Evolutionary conservation across 352 stramenopile species (phyloP), one percentile per base, ranked within the genome.

Genomic region (Globisporangium polare): DNA sequence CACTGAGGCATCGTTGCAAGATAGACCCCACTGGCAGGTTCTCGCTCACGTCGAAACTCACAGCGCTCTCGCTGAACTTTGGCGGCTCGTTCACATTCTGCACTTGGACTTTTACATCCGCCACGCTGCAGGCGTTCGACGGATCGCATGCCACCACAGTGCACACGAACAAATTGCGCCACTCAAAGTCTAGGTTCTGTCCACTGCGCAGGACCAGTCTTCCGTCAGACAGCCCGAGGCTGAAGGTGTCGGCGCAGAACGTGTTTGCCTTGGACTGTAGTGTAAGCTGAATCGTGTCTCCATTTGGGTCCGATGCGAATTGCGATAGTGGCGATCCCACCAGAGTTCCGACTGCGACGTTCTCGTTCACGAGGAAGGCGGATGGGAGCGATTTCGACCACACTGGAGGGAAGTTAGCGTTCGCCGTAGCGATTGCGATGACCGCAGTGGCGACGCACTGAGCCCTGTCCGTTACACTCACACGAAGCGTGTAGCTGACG

Each of bases 1-100:
- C 79, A 37, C 56, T 64, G 10, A 89, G 49, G 51, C 79, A 89
- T 1, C 78, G 71, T 8, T 73, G 51, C 20, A 68, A 60, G 0
- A 42, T 52, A 1, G 58, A 43, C 2, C 52, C 53, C 1, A 52
- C 15, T 6, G 51, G 58, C 27, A 67, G 35, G 31, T 83, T 82
- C 59, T 88, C 78, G 20, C 52, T 29, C 27, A 86, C 68, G 8
- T 63, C n/a, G 43, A 89, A 82, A 2, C n/a, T 43, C 24, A 69
- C 70, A 5, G 22, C 15, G 26, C 39, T 26, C 18, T 78, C 69
- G 24, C 22, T 64, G 62, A 88, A 88, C 39, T 17, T 15, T 5
- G 79, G 79, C 20, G 59, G 53, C 51, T 89, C 79, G 50, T 89
- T 89, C n/a, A 85, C 57, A 35, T 89, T 75, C 29, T 51, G 66